Evolutionary conservation across 768 basidiomycete genomes (phyloP).

Genomic region (Phaeolepiota aurea): DNA sequence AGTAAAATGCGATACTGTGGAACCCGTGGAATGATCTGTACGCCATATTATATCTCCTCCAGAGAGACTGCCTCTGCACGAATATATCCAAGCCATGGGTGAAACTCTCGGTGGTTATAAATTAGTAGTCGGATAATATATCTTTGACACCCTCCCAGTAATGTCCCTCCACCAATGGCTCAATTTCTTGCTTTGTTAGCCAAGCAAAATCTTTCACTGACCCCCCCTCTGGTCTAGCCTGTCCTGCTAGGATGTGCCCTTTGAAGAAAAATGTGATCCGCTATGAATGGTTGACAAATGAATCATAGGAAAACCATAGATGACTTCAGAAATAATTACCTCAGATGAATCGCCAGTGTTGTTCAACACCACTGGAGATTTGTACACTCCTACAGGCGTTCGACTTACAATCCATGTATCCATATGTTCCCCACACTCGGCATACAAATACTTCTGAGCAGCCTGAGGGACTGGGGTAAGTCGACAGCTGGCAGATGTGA

Average conservation of each 20-base stretch:
- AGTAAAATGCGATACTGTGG: conserved; percentile 13
- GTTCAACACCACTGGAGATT: conserved; percentile 33
- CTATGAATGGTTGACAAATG: no score
- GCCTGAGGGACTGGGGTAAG: conserved; percentile 38
- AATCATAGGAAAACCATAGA: neutral
- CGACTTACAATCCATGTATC: conserved; percentile 92
- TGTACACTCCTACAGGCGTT: conserved; percentile 77
- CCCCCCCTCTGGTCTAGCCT: conserved; percentile 52
- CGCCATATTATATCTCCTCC: no score
- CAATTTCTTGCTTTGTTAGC: conserved; percentile 90
- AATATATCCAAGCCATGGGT: no score
- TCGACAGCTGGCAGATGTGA: neutral
- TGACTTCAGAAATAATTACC: neutral
- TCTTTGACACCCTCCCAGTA: conserved; percentile 79
- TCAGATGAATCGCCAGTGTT: neutral
- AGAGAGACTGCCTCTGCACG: no score
- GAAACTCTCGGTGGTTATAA: conserved; percentile 10
- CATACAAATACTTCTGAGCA: conserved; percentile 60
- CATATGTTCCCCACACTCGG: conserved; percentile 75
- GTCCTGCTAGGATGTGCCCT: conserved; percentile 86
- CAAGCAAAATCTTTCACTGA: conserved; percentile 76
- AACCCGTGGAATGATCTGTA: neutral
- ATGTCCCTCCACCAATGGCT: conserved; percentile 49
- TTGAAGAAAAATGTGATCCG: conserved; percentile 85
- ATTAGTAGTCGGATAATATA: conserved; percentile 65